Base-by-base conservation (phyloP, 768 basidiomycete species). In the Leccinum subgranulosum region DNA sequence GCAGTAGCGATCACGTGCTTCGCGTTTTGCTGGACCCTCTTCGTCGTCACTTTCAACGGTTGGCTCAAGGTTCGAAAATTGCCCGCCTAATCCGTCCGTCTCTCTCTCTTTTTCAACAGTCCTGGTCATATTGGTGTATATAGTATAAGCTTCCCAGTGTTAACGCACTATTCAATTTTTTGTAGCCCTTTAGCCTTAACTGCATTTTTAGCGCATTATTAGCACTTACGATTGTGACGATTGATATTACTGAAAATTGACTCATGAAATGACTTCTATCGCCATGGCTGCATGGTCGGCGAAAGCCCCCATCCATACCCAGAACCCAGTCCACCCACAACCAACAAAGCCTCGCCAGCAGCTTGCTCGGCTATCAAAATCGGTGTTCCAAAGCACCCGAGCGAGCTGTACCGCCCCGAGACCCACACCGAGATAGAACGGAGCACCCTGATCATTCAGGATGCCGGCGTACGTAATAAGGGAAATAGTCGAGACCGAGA, bases 301-400 rank as follows among this genome's bases (percentile, higher is more conserved):
- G 11, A 85, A 66, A 14, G 90, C 80, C 10, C 94, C 94, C 73
- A 84, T 81, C 90, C 90, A 94, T 12, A 96, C 75, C 85, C 87
- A 87, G 60, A 91, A 89, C 0, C 94, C 94, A 27, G 89, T 77
- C 86, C 88, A 92, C 0, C 92, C 92, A 70, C 93, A 96, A 1
- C 86, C 85, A 6, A 84, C 81, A 58, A 99, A 99, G 6, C 91
- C 91, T 59, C 80, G 81, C 94, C 94, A 97, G 68, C 94, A 97
- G 71, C 92, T 93, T 21, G 76, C 66, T 7, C 93, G 80, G 60
- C 70, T 74, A 51, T 95, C 78, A 59, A 94, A 93, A 64, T 97
- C 80, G 4, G 92, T 95, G 29, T 70, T 76, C 64, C 80, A 77
- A 19, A 97, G 73, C 19, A 97, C 82, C 56, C 90, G 87, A 6